Evolutionary conservation across 169 alveolate genomes (phyloP), one percentile per base, ranked within the genome.

Genomic region (Plasmodium cynomolgi): DNA sequence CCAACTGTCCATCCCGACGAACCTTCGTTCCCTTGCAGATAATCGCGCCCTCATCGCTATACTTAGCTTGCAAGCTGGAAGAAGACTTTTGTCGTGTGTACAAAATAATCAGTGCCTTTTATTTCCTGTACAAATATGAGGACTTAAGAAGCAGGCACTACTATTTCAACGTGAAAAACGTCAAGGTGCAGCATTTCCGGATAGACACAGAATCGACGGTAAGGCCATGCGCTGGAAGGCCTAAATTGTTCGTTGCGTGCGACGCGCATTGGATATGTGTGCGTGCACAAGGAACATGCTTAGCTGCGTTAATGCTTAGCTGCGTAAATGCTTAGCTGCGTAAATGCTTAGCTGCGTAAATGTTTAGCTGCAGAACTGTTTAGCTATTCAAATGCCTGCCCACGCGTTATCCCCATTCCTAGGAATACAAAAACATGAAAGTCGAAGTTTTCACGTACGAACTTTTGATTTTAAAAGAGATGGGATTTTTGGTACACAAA

Each of bases 11-110:
- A 34, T 50, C 13, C 62, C 17, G 15, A 37, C 73, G 5, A 17
- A 41, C 81, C 47, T 29, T 41, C 72, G 7, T 41, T 81, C 83
- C 34, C 50, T n/a, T 90, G 15, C 95, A 96, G 97, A 92, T 96
- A 39, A 97, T 97, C 29, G 98, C 99, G 31, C 97, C 99, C 8
- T 83, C 98, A 29, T 81, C 98, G 31, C 93, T 97, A 50, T 97
- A 97, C 92, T 81, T 98, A 41, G 98, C 99, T 9, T 96, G 98
- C 81, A 98, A 98, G 83, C 84, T 97, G 84, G 99, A 97, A 81
- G 99, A 98, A 91, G 97, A 97, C 74, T 97, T 97, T 54, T 95
- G 98, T 6, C 97, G 98, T 47, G 96, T 97, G 54, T 93, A 96
- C 91, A 98, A 97, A 74, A 94, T 97, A 3, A 97, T 97, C 72